These are phyloP conservation scores for Nymphaea thermarum DNA, from an alignment of 164 flowering plant species.

Conservation along the genomic window DNA sequence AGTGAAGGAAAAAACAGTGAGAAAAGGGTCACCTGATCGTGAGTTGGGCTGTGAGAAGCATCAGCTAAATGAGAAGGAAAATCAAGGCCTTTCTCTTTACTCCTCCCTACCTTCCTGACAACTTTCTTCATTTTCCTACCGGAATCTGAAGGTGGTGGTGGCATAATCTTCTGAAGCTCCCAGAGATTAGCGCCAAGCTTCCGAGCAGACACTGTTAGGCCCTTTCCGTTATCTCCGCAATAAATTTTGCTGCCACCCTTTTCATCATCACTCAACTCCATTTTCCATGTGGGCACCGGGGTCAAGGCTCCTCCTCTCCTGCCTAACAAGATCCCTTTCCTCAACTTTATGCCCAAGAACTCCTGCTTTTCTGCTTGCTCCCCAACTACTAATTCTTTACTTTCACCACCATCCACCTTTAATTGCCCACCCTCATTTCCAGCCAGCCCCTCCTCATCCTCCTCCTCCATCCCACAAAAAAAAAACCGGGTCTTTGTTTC, in stretches of 20 bases:
- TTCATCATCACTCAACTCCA: conserved; percentile 9
- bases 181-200: conserved; percentile 64
- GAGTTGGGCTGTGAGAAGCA: conserved; percentile 36
- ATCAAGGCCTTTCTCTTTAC: conserved; percentile 22
- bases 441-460: conserved; percentile 7
- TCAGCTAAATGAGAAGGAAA: conserved; percentile 25
- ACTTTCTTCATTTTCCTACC: neutral
- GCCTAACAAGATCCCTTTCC: conserved; percentile 35
- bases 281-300: conserved; percentile 63
- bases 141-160: conserved; percentile 1
- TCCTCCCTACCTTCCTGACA: neutral
- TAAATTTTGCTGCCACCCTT: neutral
- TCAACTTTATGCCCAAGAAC: conserved; percentile 44
- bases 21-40: conserved; percentile 11
- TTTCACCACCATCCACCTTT: conserved; percentile 17
- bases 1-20: neutral
- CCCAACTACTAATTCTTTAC: conserved; percentile 18
- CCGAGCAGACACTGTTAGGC: conserved; percentile 44
- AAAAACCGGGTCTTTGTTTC: neutral
- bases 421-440: conserved; percentile 3
- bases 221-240: conserved; percentile 1
- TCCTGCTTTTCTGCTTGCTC: conserved; percentile 36
- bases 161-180: conserved; percentile 28
- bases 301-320: conserved; percentile 50
- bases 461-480: conserved; percentile 2